phyloP scores from a whole-genome alignment of 2,329 filamentous ascomycete genomes.

The Penicillium olsonii region DNA sequence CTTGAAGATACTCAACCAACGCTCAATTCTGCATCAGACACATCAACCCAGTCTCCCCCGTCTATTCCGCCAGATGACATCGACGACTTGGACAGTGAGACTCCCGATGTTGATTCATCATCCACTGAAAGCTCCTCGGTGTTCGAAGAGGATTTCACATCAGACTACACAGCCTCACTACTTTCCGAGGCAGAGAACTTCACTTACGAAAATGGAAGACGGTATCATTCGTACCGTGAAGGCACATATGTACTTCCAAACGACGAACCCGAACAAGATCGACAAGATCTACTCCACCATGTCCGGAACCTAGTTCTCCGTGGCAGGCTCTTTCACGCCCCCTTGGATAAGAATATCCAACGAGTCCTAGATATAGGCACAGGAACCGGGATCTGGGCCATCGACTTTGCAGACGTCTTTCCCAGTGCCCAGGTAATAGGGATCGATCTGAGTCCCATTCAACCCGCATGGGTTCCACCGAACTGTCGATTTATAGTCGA shows the following conservation, averaged over 20 bases:
- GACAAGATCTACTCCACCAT: slow-evolving; percentile 39
- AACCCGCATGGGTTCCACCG: slow-evolving; percentile 40
- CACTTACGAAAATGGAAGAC: slow-evolving; percentile 29
- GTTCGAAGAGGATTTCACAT: slow-evolving; percentile 22
- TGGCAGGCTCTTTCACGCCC: slow-evolving; percentile 39
- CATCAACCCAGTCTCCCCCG: not conserved
- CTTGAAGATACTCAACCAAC: not conserved
- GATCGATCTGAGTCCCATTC: slow-evolving; percentile 49
- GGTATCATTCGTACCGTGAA: slow-evolving; percentile 31
- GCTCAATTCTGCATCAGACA: not conserved
- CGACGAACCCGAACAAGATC: slow-evolving; percentile 38
- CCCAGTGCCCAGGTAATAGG: slow-evolving; percentile 46
- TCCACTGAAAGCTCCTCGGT: slow-evolving; percentile 15
- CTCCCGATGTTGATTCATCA: slow-evolving; percentile 17
- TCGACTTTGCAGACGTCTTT: slow-evolving; percentile 38
- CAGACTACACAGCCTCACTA: slow-evolving; percentile 23
- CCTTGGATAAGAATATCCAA: slow-evolving; percentile 31
- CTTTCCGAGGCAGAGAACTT: slow-evolving; percentile 25
- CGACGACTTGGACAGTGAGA: slow-evolving; percentile 4
- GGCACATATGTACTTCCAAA: slow-evolving; percentile 38
- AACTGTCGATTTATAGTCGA: slow-evolving; percentile 38
- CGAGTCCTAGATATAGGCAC: slow-evolving; percentile 44
- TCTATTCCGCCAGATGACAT: not conserved
- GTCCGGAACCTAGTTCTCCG: slow-evolving; percentile 40
- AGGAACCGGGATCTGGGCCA: slow-evolving; percentile 38